Conservation (phyloP, 2,329 filamentous ascomycete genomes). For the Beauveria scarabaeidicola region DNA sequence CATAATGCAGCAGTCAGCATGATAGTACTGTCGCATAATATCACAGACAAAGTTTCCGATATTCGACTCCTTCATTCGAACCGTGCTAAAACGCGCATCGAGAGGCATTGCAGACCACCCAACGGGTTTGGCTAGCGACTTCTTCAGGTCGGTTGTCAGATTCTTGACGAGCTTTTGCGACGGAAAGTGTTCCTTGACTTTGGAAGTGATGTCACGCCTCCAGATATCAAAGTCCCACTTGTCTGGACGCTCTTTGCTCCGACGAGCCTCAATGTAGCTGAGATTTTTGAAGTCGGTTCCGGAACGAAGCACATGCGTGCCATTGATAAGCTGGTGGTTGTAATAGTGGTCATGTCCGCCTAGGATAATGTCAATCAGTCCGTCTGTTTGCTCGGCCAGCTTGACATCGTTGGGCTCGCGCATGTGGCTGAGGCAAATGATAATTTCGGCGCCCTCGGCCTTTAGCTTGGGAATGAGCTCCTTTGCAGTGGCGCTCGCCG, state of each 20-base stretch:
- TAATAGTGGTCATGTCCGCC: slow-evolving; percentile 92
- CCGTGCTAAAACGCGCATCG: slow-evolving; percentile 79
- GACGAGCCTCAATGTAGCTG: slow-evolving; percentile 74
- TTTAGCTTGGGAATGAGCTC: slow-evolving; percentile 67
- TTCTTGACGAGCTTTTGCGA: slow-evolving; percentile 56
- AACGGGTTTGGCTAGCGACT: slow-evolving; percentile 72
- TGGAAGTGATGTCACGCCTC: slow-evolving; percentile 63
- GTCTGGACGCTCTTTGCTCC: slow-evolving; percentile 33
- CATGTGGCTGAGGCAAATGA: slow-evolving; percentile 78
- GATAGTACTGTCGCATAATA: slow-evolving; percentile 77
- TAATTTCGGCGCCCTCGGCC: slow-evolving; percentile 69
- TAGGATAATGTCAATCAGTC: slow-evolving; percentile 74
- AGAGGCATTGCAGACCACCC: slow-evolving; percentile 74
- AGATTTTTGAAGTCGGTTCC: slow-evolving; percentile 90
- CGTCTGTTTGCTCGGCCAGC: slow-evolving; percentile 64
- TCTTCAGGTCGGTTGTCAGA: slow-evolving; percentile 63
- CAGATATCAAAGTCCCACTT: slow-evolving; percentile 74
- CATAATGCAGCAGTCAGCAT: slow-evolving; percentile 75
- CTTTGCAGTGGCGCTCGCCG: slow-evolving; percentile 65
- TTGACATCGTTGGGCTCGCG: slow-evolving; percentile 86
- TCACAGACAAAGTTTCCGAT: slow-evolving; percentile 88
- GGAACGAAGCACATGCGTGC: slow-evolving; percentile 75
- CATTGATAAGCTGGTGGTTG: slow-evolving; percentile 65
- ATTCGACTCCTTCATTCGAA: slow-evolving; percentile 70
- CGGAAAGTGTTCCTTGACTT: slow-evolving; percentile 54